Evolutionary conservation across 2,329 filamentous ascomycete species (phyloP), one percentile per base, ranked within the genome.

Genomic region (Ceratocystis destructans): DNA sequence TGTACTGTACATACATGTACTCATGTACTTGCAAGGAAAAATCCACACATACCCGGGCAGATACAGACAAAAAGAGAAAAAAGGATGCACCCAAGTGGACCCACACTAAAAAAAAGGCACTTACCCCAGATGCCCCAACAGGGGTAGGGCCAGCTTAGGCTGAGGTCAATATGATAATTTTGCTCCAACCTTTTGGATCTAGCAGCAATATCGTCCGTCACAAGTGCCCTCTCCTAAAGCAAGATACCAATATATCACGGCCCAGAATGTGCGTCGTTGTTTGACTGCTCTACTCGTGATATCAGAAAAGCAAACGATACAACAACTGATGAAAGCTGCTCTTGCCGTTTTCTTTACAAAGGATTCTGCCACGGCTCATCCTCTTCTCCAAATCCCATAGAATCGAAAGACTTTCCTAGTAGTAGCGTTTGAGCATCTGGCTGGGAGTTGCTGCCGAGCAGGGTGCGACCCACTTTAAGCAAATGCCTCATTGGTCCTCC

Each of bases 81-180:
- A 61, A 22, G 10, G 33, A 65, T 61, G 25, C 45, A 37, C 17
- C 25, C 28, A 65, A 33, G 31, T 59, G 64, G 64, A 44, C 61
- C 64, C 64, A n/a, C 66, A 31, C 59, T 53, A 67, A 67, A 64
- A 67, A 64, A 67, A 64, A 53, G 66, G 57, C 46, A 64, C 55
- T 64, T 67, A 67, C 66, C 66, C 66, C 66, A 64, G 66, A 67
- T 64, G 53, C 46, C 31, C 61, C 17, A 15, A 12, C 48, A 59
- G 55, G 55, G 31, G 55, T 37, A 31, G 7, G 55, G 28, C 28
- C 28, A 20, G 25, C n/a, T 55, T 25, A 28, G 6, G 20, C 15
- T 3, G 8, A 22, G 10, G 48, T 28, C 10, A 22, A 12, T 28
- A 28, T 28, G 12, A 5, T 15, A 15, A 41, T 53, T 53, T 22